phyloP scores from a whole-genome alignment of 1,139 yeast species.

The Geotrichum reessii region DNA sequence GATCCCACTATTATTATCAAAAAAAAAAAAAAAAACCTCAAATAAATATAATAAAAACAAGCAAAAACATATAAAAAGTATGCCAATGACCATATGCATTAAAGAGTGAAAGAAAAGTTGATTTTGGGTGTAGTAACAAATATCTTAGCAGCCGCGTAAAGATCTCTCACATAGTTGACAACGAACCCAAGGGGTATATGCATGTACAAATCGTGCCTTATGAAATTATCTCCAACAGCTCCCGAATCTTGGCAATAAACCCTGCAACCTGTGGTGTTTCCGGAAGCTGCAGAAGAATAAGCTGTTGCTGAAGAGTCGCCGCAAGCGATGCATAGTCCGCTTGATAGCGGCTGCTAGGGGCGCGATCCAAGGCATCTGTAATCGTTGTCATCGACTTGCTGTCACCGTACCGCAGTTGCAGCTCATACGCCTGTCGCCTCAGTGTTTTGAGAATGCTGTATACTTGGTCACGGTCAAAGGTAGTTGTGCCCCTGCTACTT shows the following conservation, averaged over 20 bases:
- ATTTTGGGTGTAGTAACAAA: too few species aligned
- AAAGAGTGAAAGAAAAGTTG: too few species aligned
- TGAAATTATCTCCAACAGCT: neutral
- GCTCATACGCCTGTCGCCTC: conserved; percentile 3
- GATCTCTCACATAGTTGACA: too few species aligned
- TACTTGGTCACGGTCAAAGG: conserved; percentile 11
- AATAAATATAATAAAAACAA: too few species aligned
- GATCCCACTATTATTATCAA: too few species aligned
- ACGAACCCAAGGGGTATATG: neutral
- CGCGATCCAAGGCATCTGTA: conserved; percentile 2
- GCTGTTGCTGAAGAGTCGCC: conserved; percentile 5
- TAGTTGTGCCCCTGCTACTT: neutral
- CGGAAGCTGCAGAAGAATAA: conserved; percentile 10
- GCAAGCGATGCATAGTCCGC: conserved; percentile 8
- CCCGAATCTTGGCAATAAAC: neutral
- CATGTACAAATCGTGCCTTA: neutral
- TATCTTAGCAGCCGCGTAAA: too few species aligned
- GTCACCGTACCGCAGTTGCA: conserved; percentile 8
- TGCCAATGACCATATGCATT: too few species aligned
- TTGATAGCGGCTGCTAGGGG: conserved; percentile 3
- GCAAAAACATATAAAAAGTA: too few species aligned
- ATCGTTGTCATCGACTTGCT: conserved; percentile 6
- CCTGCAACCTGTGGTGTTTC: conserved; percentile 1
- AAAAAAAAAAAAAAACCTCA: too few species aligned
- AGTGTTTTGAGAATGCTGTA: neutral